Evolutionary conservation across 495 filamentous ascomycete genomes (phyloP), one percentile per base, ranked within the genome.

Genomic region (Zalerion maritima): DNA sequence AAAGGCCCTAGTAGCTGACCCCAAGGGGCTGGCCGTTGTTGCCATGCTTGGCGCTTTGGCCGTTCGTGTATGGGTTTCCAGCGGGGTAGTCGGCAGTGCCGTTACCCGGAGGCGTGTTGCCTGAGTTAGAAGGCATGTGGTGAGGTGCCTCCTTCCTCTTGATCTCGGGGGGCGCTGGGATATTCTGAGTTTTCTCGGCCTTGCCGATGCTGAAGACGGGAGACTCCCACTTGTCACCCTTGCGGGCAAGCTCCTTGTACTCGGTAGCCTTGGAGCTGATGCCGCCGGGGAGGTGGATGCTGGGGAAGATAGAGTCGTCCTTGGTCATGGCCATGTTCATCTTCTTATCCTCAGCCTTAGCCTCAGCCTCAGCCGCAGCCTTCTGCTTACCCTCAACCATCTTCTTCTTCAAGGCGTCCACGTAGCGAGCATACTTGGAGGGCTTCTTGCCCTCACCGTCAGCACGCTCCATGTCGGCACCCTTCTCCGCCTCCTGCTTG

Each of bases 261-360:
- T 94, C 81, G 30, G 87, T 92, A 12, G 89, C 87, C 69, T 94
- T 94, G 58, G 69, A 78, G 32, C 79, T 83, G 51, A 94, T 86
- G 35, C 85, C 85, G 31, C 85, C 85, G 14, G 86, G 86, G 1
- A 97, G 68, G 26, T 78, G 69, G 52, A 97, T 74, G 44, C 82
- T 65, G 28, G 78, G 75, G 75, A 96, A 92, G 29, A 94, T 78
- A 37, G 79, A 85, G 41, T 92, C 83, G 31, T 94, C 66, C 51
- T 86, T 68, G 13, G 89, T 97, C 44, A 92, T 63, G 11, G 83
- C 81, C 27, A 91, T 65, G 49, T 86, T 87, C 49, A 79, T 69
- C 66, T 82, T 81, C 58, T 81, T 89, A 46, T 84, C 78, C 19
- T 71, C 56, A 14, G 60, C 52, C 12, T 55, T 48, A 2, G 49